Base-by-base conservation (phyloP, 306 rosid species). In the Casuarina glauca region DNA sequence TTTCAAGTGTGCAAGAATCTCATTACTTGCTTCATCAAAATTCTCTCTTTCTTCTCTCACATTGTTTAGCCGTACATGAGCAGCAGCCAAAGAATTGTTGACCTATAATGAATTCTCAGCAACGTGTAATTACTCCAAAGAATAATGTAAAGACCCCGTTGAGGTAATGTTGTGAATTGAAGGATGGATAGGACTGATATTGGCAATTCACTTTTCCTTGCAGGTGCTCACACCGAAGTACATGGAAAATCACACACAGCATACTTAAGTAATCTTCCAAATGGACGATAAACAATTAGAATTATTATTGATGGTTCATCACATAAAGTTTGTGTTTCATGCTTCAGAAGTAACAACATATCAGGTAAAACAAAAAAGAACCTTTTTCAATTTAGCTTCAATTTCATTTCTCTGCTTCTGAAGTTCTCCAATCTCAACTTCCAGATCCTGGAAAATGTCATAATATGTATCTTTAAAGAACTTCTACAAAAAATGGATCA, bases 1-100 rank as follows among this genome's bases (percentile, higher is more conserved):
- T 82, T 87, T 90, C 75, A 94, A 84, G 79, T 89, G 97, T 42
- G 51, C 81, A 67, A 92, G 75, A 80, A 94, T 86, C 72, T 90
- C 88, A 87, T 85, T 89, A 79, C 94, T 91, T 69, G 98, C 94
- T 39, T 90, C 94, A 68, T 90, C 97, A 80, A 94, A 92, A 36
- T 94, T 96, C 13, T 92, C 96, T 79, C 87, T 89, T 89, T 92
- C 98, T 88, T 94, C 98, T 81, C 75, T 92, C 81, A 88, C 90
- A 82, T 92, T 90, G 82, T 77, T 91, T 81, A 90, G 90, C 78
- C 94, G 96, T 72, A 73, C 82, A 46, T 84, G 89, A 58, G 91
- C 83, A 61, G 83, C 72, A 75, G 85, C 53, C 86, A 92, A 81
- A 60, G 88, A 84, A 61, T 60, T 55, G 45, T 85, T 88, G 72